A percentile compares a stretch with the other conserved stretches of the same genome.
These are phyloP conservation scores for Rhodosporidiobolus sp. DNA, from an alignment of 768 basidiomycete species.

Conservation along the genomic window DNA sequence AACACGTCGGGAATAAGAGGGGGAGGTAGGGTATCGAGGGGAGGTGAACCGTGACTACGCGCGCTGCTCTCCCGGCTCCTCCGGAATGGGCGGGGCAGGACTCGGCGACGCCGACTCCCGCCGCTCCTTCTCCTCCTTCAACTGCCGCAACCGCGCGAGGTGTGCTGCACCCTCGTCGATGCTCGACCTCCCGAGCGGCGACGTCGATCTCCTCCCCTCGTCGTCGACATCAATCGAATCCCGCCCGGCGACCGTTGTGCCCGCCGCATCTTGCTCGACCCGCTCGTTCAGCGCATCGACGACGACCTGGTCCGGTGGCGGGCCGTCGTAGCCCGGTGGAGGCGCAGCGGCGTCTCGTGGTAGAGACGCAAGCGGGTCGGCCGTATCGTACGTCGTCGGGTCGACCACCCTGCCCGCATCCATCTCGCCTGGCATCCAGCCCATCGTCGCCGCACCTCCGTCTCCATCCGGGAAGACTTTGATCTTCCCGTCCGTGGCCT, in stretches of 20 bases:
- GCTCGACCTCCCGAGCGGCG: not conserved
- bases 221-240: conserved; percentile 5
- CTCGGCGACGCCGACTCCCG: conserved; percentile 1
- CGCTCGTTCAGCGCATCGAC: conserved; percentile 21
- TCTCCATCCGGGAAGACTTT: conserved; percentile 15
- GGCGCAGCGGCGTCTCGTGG: not conserved
- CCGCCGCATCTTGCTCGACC: not conserved
- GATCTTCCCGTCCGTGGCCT: conserved; percentile 36
- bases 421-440: conserved; percentile 14
- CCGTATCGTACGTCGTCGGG: conserved; percentile 2
- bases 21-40: too few species aligned
- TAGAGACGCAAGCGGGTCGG: conserved; percentile 5
- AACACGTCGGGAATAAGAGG: too few species aligned
- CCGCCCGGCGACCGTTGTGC: not conserved
- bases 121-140: conserved; percentile 32
- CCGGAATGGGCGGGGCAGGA: not conserved
- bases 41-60: too few species aligned
- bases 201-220: not conserved
- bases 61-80: not conserved
- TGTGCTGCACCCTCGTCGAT: conserved; percentile 33
- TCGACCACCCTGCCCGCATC: conserved; percentile 35
- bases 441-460: not conserved
- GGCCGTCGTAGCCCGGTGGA: conserved; percentile 25
- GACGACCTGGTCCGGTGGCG: conserved; percentile 15
- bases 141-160: conserved; percentile 20